Percentiles rank a stretch among this genome's conserved stretches.
phyloP scores from a whole-genome alignment of 148 eudicot species.

The Persicaria tinctoria region DNA sequence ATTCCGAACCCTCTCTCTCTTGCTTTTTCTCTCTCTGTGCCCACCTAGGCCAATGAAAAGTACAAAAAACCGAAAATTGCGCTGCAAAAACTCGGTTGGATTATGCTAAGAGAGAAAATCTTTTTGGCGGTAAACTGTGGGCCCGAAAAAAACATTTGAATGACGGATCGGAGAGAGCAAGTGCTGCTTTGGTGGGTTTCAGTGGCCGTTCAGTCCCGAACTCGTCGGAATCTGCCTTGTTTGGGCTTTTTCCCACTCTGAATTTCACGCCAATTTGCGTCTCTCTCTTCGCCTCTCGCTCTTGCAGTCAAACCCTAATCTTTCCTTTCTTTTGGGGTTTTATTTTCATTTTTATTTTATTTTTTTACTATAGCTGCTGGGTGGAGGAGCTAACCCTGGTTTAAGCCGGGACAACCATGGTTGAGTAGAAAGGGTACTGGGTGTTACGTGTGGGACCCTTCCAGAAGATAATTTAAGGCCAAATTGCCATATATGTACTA shows the following conservation, averaged over 20 bases:
- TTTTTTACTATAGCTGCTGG: neutral
- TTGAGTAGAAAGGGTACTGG: neutral
- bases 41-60: neutral
- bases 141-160: constrained; percentile 11
- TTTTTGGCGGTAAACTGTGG: constrained; percentile 25
- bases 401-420: constrained; percentile 17
- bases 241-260: constrained; percentile 10
- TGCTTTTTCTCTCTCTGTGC: constrained; percentile 14
- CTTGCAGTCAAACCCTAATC: constrained; percentile 28
- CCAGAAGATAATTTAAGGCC: neutral
- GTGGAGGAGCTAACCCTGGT: neutral
- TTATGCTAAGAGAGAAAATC: neutral
- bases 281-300: constrained; percentile 18
- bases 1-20: neutral
- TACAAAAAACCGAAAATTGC: constrained; percentile 1
- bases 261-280: constrained; percentile 14
- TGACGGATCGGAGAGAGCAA: constrained; percentile 27
- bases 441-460: neutral
- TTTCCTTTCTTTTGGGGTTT: neutral
- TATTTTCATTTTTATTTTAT: neutral
- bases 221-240: constrained; percentile 34
- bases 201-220: constrained; percentile 21
- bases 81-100: constrained; percentile 12
- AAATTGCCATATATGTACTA: too few relatives aligned
- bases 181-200: constrained; percentile 16